These are phyloP conservation scores for Harringtonia lauricola DNA, from an alignment of 2,329 filamentous ascomycete genomes.

Conservation along the genomic window DNA sequence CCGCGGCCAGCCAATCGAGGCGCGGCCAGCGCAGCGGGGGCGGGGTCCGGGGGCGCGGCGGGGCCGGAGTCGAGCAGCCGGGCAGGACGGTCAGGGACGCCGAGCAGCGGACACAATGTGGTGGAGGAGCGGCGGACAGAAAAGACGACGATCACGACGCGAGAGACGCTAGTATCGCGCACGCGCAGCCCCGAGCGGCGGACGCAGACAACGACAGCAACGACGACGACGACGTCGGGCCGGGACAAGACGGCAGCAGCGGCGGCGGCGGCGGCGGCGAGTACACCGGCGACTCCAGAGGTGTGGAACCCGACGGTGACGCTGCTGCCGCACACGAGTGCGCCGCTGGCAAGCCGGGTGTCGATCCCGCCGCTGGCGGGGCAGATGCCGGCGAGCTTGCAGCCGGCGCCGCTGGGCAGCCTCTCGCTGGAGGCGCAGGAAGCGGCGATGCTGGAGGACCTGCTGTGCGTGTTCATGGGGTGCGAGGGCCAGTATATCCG, in stretches of 20 bases:
- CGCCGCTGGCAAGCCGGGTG: conserved; percentile 56
- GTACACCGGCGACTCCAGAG: conserved; percentile 17
- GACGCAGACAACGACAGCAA: conserved; percentile 23
- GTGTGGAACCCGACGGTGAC: conserved; percentile 74
- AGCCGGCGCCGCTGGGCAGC: conserved; percentile 56
- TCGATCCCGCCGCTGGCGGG: conserved; percentile 58
- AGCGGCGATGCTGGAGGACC: conserved; percentile 74
- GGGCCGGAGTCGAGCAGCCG: not conserved
- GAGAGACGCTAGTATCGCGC: conserved; percentile 50
- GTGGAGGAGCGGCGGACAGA: conserved; percentile 47
- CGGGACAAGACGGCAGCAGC: not conserved
- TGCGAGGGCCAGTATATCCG: conserved; percentile 97
- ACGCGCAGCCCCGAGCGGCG: conserved; percentile 45
- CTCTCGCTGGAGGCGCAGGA: conserved; percentile 77
- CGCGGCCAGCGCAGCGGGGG: conserved; percentile 11
- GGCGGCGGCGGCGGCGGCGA: not conserved
- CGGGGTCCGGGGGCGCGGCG: not conserved
- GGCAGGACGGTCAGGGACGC: conserved; percentile 5
- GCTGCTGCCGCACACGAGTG: conserved; percentile 54
- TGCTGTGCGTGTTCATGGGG: conserved; percentile 94
- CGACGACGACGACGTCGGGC: not conserved
- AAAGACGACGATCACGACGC: conserved; percentile 39
- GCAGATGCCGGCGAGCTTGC: conserved; percentile 56
- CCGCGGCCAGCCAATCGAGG: conserved; percentile 37
- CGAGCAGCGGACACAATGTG: conserved; percentile 1